Conservation (phyloP, 805 yeast genomes). For the Ogataea dorogensis region DNA sequence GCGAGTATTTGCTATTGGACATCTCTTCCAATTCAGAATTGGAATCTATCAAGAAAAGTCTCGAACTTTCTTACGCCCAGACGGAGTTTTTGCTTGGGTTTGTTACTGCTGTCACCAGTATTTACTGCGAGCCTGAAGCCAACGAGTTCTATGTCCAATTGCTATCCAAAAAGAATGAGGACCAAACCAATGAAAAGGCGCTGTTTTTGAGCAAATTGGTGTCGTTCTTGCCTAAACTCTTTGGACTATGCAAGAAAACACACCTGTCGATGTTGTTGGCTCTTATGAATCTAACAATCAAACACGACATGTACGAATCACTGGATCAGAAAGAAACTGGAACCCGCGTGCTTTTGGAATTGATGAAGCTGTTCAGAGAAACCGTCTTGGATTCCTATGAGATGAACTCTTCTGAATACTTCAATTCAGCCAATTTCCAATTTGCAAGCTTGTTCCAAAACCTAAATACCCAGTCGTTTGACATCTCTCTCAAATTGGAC, state of each 20-base stretch:
- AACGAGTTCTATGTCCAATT: conserved; percentile 20
- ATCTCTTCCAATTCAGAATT: conserved; percentile 34
- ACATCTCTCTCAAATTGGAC: conserved; percentile 21
- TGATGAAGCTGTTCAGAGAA: conserved; percentile 25
- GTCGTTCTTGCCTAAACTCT: conserved; percentile 18
- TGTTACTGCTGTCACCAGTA: conserved; percentile 39
- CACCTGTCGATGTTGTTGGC: conserved; percentile 13
- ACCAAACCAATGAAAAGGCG: conserved; percentile 17
- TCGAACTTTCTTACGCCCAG: conserved; percentile 25
- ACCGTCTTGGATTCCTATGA: conserved; percentile 17
- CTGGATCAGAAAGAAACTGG: conserved; percentile 17
- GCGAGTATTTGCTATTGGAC: conserved; percentile 45
- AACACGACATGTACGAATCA: conserved; percentile 18
- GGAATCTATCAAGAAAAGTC: conserved; percentile 29
- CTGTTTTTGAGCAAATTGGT: conserved; percentile 19
- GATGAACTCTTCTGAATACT: conserved; percentile 13
- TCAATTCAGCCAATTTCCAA: conserved; percentile 23
- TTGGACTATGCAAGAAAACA: conserved; percentile 17
- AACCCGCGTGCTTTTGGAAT: conserved; percentile 10
- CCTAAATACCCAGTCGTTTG: conserved; percentile 16
- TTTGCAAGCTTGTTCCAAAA: conserved; percentile 18
- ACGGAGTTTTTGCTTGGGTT: conserved; percentile 39
- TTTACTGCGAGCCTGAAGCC: conserved; percentile 29
- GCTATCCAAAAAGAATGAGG: conserved; percentile 18
- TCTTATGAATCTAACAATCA: conserved; percentile 15